Percentiles rank a stretch among this genome's conserved stretches.
These are phyloP conservation scores for Bipolaris bicolor DNA, from an alignment of 2,329 filamentous ascomycete genomes.

Conservation along the genomic window DNA sequence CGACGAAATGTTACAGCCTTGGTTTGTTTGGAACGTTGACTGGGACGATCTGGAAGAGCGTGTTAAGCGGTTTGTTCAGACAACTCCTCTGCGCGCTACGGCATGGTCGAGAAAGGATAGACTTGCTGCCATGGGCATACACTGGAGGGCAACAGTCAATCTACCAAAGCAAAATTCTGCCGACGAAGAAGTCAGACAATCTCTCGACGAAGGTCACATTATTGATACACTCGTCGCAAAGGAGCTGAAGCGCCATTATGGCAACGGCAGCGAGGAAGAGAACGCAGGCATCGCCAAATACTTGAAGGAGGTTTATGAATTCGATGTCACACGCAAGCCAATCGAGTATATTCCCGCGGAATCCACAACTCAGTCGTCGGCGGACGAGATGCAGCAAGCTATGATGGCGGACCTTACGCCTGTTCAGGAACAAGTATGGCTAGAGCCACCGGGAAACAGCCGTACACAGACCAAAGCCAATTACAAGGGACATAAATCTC, in stretches of 20 bases:
- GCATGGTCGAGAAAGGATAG: conserved; percentile 27
- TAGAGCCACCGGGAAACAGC: not conserved
- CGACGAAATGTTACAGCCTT: conserved; percentile 21
- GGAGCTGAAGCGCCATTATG: conserved; percentile 28
- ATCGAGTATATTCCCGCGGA: conserved; percentile 4
- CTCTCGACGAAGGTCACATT: conserved; percentile 17
- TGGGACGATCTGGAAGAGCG: conserved; percentile 28
- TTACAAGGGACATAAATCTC: not conserved
- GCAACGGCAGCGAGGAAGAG: conserved; percentile 26
- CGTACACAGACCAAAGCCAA: not conserved
- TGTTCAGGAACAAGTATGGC: not conserved
- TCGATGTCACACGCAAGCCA: conserved; percentile 17
- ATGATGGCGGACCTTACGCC: conserved; percentile 8
- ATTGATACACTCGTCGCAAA: conserved; percentile 29
- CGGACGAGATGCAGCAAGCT: conserved; percentile 18
- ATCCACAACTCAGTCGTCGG: conserved; percentile 16
- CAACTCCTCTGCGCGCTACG: conserved; percentile 25
- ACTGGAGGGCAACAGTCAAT: conserved; percentile 16
- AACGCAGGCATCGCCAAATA: conserved; percentile 27
- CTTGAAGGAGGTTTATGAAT: conserved; percentile 24
- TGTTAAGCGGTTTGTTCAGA: conserved; percentile 27
- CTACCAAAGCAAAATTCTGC: conserved; percentile 5
- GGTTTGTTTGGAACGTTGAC: conserved; percentile 18
- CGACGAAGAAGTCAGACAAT: conserved; percentile 5
- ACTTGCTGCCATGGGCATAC: conserved; percentile 35